phyloP scores from a whole-genome alignment of 1,284 basidiomycete genomes.

The Volvariella surrecta region DNA sequence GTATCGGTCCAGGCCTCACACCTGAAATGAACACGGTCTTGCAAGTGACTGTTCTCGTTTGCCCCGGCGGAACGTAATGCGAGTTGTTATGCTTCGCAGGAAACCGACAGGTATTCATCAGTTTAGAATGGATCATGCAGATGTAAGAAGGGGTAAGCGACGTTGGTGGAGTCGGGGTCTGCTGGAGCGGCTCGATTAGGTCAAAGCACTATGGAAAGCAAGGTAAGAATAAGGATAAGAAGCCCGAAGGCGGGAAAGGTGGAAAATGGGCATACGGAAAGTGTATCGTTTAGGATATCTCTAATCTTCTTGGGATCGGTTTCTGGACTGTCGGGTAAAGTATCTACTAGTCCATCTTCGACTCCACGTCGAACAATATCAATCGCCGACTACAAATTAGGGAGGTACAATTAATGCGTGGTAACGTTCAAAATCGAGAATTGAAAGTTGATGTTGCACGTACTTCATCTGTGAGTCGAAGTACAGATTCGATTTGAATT shows the following conservation, averaged over 20 bases:
- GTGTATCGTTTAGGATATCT: conserved; percentile 18
- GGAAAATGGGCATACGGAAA: conserved; percentile 18
- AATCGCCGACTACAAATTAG: conserved; percentile 13
- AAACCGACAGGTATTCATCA: conserved; percentile 22
- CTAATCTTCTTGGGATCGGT: conserved; percentile 15
- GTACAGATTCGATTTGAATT: too few relatives aligned
- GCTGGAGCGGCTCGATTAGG: too few relatives aligned
- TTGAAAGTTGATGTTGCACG: too few relatives aligned
- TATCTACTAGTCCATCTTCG: conserved; percentile 12
- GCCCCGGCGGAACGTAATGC: conserved; percentile 25
- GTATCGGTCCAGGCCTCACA: conserved; percentile 22
- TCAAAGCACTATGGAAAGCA: too few relatives aligned
- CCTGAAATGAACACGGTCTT: conserved; percentile 26
- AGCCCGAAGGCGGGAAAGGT: too few relatives aligned
- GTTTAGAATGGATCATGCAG: conserved; percentile 15
- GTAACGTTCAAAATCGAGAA: too few relatives aligned
- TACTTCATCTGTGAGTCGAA: too few relatives aligned
- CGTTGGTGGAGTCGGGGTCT: too few relatives aligned
- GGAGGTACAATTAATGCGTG: background rate
- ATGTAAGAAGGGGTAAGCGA: conserved; percentile 8
- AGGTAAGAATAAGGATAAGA: too few relatives aligned
- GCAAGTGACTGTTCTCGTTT: conserved; percentile 24
- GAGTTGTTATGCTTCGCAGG: background rate
- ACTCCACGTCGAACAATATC: conserved; percentile 17
- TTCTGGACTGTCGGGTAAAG: conserved; percentile 14